These are phyloP conservation scores for Phaeosphaeria sp. DNA, from an alignment of 2,329 filamentous ascomycete species.

Conservation along the genomic window DNA sequence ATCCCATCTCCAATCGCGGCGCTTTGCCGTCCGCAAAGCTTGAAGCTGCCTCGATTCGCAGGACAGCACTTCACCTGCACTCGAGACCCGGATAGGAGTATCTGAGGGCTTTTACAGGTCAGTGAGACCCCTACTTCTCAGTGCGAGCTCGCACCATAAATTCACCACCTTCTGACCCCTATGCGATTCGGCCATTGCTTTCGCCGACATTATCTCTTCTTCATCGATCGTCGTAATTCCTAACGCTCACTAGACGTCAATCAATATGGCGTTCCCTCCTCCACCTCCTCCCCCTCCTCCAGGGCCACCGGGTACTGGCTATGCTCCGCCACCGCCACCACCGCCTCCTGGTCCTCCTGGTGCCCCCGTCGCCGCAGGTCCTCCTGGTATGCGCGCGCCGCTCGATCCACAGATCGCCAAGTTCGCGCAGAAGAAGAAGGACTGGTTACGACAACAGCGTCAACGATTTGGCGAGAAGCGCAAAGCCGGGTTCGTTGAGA, in stretches of 20 bases:
- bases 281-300: constrained; percentile 51
- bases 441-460: constrained; percentile 92
- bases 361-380: constrained; percentile 56
- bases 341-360: constrained; percentile 55
- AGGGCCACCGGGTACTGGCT: constrained; percentile 32
- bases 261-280: constrained; percentile 36
- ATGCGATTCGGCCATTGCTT: neutral
- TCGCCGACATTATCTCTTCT: neutral
- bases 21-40: constrained; percentile 34
- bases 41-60: constrained; percentile 22
- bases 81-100: neutral
- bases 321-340: constrained; percentile 64
- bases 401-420: constrained; percentile 87
- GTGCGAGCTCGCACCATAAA: neutral
- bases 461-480: constrained; percentile 97
- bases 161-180: neutral
- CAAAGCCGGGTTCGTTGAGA: constrained; percentile 95
- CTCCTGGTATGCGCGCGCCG: constrained; percentile 76
- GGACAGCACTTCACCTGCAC: neutral
- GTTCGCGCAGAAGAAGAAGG: constrained; percentile 98
- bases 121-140: neutral
- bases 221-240: neutral
- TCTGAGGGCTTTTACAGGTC: neutral
- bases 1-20: constrained; percentile 24
- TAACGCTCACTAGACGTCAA: neutral